phyloP scores from a whole-genome alignment of 495 filamentous ascomycete genomes.

The Tirmania nivea region DNA sequence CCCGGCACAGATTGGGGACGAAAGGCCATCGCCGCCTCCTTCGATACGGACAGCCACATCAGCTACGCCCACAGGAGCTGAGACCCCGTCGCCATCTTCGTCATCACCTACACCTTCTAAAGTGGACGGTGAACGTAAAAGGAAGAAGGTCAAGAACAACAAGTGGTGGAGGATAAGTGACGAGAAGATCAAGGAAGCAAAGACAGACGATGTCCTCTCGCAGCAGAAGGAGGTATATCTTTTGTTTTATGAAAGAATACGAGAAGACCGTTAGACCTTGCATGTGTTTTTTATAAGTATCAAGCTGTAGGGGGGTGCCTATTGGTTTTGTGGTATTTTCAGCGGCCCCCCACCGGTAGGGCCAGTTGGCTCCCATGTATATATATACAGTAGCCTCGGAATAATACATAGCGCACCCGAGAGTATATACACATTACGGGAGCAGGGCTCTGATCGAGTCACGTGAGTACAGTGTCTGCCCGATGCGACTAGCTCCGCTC shows the following conservation, averaged over 20 bases:
- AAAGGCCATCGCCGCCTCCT: neutral
- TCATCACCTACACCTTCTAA: neutral
- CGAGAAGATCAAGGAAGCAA: conserved; percentile 85
- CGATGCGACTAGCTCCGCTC: no score
- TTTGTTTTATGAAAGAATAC: conserved; percentile 57
- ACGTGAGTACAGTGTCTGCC: no score
- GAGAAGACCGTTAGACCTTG: no score
- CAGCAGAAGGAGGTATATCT: conserved; percentile 96
- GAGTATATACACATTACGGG: no score
- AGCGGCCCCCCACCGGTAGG: no score
- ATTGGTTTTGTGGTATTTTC: no score
- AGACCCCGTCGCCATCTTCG: neutral
- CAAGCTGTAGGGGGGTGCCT: no score
- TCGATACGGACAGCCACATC: neutral
- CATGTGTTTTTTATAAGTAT: no score
- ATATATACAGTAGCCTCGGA: no score
- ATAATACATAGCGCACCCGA: no score
- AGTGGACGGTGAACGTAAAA: neutral
- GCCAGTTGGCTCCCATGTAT: no score
- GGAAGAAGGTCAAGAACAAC: conserved; percentile 9
- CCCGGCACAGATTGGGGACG: neutral
- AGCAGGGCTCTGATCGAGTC: no score
- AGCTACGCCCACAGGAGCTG: neutral
- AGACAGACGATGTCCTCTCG: conserved; percentile 66
- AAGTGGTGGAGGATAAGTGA: conserved; percentile 95